These are phyloP conservation scores for Monosporascus sp. DNA, from an alignment of 2,329 filamentous ascomycete species.

Conservation along the genomic window DNA sequence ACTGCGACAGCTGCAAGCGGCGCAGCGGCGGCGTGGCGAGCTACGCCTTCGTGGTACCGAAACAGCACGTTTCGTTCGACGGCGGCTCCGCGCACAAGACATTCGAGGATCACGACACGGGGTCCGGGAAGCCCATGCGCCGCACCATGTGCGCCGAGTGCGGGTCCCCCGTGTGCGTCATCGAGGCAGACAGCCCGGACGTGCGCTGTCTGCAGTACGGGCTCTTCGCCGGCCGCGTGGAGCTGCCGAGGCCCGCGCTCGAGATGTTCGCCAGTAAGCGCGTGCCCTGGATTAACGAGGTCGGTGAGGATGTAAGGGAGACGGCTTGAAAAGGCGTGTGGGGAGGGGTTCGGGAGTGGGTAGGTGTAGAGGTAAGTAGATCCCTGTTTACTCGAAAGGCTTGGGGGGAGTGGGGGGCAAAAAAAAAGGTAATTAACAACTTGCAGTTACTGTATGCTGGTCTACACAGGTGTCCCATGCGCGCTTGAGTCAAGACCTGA, in stretches of 20 bases:
- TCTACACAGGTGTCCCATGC: no score
- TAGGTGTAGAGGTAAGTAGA: no score
- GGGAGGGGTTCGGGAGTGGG: no score
- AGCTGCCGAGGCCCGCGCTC: conserved; percentile 1
- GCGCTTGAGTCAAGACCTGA: no score
- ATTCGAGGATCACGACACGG: conserved; percentile 4
- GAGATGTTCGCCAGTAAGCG: conserved; percentile 6
- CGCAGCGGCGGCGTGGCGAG: conserved; percentile 6
- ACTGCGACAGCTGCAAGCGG: conserved; percentile 6
- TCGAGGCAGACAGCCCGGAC: conserved; percentile 2
- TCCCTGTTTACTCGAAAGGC: no score
- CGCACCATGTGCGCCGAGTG: conserved; percentile 9
- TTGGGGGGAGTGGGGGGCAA: no score
- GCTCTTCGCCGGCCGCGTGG: conserved; percentile 4
- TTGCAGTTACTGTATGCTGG: no score
- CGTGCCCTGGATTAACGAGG: conserved; percentile 5
- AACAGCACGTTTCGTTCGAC: conserved; percentile 3
- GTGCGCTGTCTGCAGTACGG: conserved; percentile 6
- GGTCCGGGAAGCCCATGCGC: conserved; percentile 6
- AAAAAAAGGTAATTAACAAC: no score
- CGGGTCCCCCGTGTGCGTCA: conserved; percentile 6
- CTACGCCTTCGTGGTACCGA: conserved; percentile 8
- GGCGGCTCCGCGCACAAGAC: conserved; percentile 3
- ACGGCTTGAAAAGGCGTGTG: neutral
- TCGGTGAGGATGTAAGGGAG: conserved; percentile 6